A percentile compares a stretch with the other conserved stretches of the same genome.
Conservation (phyloP, 2,329 filamentous ascomycete genomes). For the Sphaerulina musiva region DNA sequence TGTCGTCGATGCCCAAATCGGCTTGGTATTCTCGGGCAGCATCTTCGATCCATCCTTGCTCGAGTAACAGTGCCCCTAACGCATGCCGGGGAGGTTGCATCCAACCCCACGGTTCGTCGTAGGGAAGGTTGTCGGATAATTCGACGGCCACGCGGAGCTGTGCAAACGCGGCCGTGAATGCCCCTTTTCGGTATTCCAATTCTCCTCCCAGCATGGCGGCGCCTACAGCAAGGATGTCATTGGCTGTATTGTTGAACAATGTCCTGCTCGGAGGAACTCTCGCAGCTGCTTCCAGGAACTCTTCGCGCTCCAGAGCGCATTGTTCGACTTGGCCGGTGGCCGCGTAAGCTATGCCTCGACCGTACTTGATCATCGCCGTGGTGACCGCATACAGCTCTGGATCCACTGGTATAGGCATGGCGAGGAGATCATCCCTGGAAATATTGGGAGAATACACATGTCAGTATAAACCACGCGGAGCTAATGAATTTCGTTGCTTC, state of each 20-base stretch:
- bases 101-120: slow-evolving; percentile 71
- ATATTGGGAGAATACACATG: neutral
- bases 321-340: slow-evolving; percentile 50
- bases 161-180: slow-evolving; percentile 48
- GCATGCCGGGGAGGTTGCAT: slow-evolving; percentile 69
- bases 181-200: slow-evolving; percentile 59
- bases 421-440: slow-evolving; percentile 50
- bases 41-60: slow-evolving; percentile 48
- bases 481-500: no score
- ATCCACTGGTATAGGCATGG: slow-evolving; percentile 53
- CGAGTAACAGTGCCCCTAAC: slow-evolving; percentile 59
- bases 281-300: slow-evolving; percentile 49
- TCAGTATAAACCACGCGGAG: neutral
- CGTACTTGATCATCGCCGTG: slow-evolving; percentile 62
- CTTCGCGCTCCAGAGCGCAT: slow-evolving; percentile 47
- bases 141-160: slow-evolving; percentile 52
- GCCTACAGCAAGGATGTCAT: slow-evolving; percentile 56
- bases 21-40: slow-evolving; percentile 36
- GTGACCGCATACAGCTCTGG: slow-evolving; percentile 60
- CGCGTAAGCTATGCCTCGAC: slow-evolving; percentile 59
- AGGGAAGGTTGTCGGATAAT: slow-evolving; percentile 57
- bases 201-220: slow-evolving; percentile 65
- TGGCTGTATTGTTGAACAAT: slow-evolving; percentile 61
- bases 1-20: slow-evolving; percentile 41
- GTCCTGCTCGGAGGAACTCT: slow-evolving; percentile 55